Conservation (phyloP, 768 basidiomycete species). For the Lepiota subincarnata region DNA sequence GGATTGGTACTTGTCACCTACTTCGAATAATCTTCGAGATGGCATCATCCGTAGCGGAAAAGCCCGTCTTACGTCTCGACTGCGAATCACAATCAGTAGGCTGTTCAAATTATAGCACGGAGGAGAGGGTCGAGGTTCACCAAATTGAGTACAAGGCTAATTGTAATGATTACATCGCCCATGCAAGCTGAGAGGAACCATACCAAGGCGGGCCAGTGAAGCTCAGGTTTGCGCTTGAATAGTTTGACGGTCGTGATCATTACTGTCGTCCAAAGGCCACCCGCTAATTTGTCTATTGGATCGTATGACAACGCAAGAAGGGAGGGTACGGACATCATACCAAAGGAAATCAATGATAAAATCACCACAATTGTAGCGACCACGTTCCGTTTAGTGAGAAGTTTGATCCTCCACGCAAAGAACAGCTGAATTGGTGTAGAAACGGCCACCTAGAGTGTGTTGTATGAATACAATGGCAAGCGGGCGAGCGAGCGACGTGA, state of each 20-base stretch:
- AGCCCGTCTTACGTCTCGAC: constrained; percentile 37
- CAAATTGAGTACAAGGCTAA: constrained; percentile 33
- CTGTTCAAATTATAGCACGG: not conserved
- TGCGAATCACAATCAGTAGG: constrained; percentile 10
- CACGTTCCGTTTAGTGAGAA: constrained; percentile 35
- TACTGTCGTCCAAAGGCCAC: constrained; percentile 39
- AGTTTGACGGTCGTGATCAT: constrained; percentile 30
- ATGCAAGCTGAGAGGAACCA: constrained; percentile 42
- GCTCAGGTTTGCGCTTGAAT: constrained; percentile 37
- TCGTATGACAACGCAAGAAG: not conserved
- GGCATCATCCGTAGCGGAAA: constrained; percentile 38
- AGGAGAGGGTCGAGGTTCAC: constrained; percentile 19
- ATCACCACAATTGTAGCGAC: constrained; percentile 27
- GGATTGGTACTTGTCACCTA: constrained; percentile 11
- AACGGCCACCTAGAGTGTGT: constrained; percentile 29
- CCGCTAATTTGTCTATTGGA: constrained; percentile 21
- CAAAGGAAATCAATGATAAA: constrained; percentile 32
- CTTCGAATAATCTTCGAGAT: constrained; percentile 33
- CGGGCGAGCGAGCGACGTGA: not conserved
- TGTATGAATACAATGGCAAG: not conserved
- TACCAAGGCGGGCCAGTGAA: constrained; percentile 38
- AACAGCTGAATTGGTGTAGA: constrained; percentile 47
- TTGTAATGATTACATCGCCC: constrained; percentile 39
- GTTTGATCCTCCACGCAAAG: constrained; percentile 39
- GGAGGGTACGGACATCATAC: constrained; percentile 17